Evolutionary conservation across 202 grass and related monocot species (phyloP), one percentile per base, ranked within the genome.

Genomic region (Elaeis oleifera): DNA sequence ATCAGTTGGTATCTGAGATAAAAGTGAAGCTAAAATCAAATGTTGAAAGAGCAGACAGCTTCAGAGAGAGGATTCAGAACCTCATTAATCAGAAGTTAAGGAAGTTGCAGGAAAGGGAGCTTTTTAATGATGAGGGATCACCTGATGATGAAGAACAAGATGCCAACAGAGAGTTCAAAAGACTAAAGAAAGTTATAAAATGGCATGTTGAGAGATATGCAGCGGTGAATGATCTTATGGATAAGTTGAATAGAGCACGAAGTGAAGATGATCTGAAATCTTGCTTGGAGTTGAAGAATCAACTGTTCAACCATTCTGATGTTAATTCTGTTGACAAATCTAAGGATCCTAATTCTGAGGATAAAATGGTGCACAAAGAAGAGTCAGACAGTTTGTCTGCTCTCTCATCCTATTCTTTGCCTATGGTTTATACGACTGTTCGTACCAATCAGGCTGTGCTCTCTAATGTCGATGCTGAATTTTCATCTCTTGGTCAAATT

Each of bases 21-120:
- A 97, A 79, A 68, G 80, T 84, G 63, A 88, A 77, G 72, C 67
- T 92, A 39, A 89, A 89, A 57, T 83, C 82, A 1, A 76, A 86
- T 59, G 27, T 54, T 19, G 62, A 80, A 73, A 84, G 64, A 31
- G 64, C 71, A 44, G 68, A 76, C 71, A 53, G 44, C 58, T 97
- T 83, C 50, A 82, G 70, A 20, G 71, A 83, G 71, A 92, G 82
- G 65, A 53, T 89, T 69, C 58, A 60, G n/a, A 71, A 61, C 61
- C 51, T 86, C 50, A 61, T 97, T 51, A 69, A 69, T 36, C 68
- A 86, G 67, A 97, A 97, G 71, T 69, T 97, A 63, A 80, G 74
- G 72, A 73, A 81, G 20, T 67, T 92, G 56, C 56, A 26, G 5
- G 78, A 74, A 48, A 74, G 5, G 59, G 65, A 75, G 26, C 64